A percentile compares a stretch with the other conserved stretches of the same genome.
Evolutionary conservation across 768 basidiomycete species (phyloP).

Genomic region (Tulasnella calospora): DNA sequence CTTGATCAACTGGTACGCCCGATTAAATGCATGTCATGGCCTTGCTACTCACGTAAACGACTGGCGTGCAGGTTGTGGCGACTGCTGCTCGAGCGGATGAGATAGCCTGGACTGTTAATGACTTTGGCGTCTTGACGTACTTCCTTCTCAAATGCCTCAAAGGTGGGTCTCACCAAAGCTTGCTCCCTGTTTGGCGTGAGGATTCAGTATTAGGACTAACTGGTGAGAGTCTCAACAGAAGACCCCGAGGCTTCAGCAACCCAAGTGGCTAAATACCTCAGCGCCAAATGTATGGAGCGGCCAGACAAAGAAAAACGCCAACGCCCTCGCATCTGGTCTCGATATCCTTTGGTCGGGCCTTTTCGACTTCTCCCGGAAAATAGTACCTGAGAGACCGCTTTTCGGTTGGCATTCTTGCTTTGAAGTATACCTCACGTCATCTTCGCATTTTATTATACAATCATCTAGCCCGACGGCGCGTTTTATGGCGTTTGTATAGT

Average conservation of each 20-base stretch:
- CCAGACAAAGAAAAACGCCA: not conserved
- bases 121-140: not conserved
- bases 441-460: too few species aligned
- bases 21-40: not conserved
- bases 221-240: not conserved
- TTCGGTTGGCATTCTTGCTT: not conserved
- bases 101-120: not conserved
- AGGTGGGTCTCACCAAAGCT: not conserved
- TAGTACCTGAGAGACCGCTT: not conserved
- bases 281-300: not conserved
- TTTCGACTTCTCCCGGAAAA: not conserved
- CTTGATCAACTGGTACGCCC: not conserved
- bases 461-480: not conserved
- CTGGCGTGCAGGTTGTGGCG: not conserved
- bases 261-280: not conserved
- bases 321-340: not conserved
- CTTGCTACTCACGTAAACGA: not conserved
- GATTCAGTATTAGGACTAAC: not conserved
- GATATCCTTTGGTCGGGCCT: not conserved
- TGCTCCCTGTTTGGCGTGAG: not conserved
- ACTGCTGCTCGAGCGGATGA: slow-evolving; percentile 1
- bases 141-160: not conserved
- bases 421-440: not conserved
- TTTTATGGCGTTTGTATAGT: not conserved
- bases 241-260: not conserved